Percentiles rank a stretch among this genome's conserved stretches.
phyloP scores from a whole-genome alignment of 1,139 yeast genomes.

The Diutina pseudorugosa region DNA sequence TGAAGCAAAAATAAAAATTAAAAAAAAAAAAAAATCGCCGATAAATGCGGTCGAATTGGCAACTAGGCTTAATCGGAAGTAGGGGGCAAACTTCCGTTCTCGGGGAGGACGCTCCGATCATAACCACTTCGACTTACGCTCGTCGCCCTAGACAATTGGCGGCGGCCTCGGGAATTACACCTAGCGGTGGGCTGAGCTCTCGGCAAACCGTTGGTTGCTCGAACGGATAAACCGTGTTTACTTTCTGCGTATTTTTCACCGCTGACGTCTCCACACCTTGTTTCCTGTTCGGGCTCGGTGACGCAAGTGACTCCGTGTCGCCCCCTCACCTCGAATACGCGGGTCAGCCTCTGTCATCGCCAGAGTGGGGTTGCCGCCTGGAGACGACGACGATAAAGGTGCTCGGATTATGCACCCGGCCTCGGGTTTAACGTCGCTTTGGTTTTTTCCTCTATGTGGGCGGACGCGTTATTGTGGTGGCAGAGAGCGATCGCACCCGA shows the following conservation, averaged over 20 bases:
- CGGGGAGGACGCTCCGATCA: background rate
- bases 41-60: slow-evolving; percentile 2
- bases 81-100: background rate
- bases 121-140: no score
- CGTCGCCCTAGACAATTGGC: no score
- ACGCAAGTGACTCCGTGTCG: background rate
- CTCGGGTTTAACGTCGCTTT: background rate
- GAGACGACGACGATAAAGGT: no score
- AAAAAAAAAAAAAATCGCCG: background rate
- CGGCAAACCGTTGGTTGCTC: background rate
- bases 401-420: background rate
- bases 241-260: background rate
- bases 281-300: background rate
- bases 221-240: background rate
- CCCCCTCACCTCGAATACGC: background rate
- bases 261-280: background rate
- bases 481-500: background rate
- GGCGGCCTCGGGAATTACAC: background rate
- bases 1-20: background rate
- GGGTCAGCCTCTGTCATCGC: background rate
- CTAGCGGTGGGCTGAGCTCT: background rate
- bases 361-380: background rate
- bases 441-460: no score
- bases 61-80: background rate
- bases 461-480: background rate